Base-by-base conservation (phyloP, 345 rosid species). In the Durio zibethinus region DNA sequence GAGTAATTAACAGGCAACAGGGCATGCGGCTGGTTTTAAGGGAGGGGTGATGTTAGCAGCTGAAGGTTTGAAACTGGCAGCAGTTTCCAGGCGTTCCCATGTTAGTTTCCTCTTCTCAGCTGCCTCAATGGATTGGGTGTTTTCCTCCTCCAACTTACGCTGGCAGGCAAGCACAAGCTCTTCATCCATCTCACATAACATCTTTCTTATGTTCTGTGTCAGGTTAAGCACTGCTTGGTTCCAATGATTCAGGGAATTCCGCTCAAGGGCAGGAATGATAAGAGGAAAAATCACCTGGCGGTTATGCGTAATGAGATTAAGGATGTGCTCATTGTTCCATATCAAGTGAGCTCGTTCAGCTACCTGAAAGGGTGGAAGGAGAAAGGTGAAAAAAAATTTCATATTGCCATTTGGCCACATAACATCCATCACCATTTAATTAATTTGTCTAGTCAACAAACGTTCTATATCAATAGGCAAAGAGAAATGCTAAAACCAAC, bases 271-370 rank as follows among this genome's bases (percentile, higher is more conserved):
- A 27, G 91, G 65, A 77, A 85, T 73, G 63, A 90, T 79, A 0
- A 89, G 82, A 33, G 97, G 97, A 74, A 88, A 79, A 61, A 92
- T 86, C 75, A 81, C 90, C 35, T 87, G 89, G 53, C 89, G 80
- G 72, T 92, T 88, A 8, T 88, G 84, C 16, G 82, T 77, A 7
- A 90, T 76, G 10, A 88, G 93, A 56, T 84, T 83, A 21, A 90
- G 84, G 82, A 92, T 40, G 60, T 86, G 91, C 80, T 89, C 94
- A 2, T 92, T 92, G 85, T 89, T 88, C 94, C 89, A 90, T 23
- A 92, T 79, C 84, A 92, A 80, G 82, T 90, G 97, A 25, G 94
- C 94, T 50, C 97, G 87, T 84, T 92, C 94, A 1, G 97, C 90
- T 61, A 92, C 94, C 97, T 92, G 87, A 76, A 83, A 86, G 25